A percentile compares a stretch with the other conserved stretches of the same genome.
Evolutionary conservation across 2,329 filamentous ascomycete genomes (phyloP).

Genomic region (Didymella lethalis): DNA sequence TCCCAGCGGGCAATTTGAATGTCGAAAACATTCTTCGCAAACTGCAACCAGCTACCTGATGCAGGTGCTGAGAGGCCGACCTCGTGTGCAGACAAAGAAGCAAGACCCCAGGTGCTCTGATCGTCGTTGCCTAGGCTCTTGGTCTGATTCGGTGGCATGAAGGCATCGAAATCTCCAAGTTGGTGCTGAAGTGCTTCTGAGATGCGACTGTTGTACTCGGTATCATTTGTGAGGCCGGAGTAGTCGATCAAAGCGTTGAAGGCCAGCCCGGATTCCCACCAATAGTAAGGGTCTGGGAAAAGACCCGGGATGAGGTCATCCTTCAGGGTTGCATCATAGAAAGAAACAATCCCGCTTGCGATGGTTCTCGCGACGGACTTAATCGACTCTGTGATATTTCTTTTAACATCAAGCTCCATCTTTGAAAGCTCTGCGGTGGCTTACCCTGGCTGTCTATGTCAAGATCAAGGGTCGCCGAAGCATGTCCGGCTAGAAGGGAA

Average conservation of each 20-base stretch:
- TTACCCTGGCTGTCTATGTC: conserved; percentile 33
- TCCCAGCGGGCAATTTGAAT: conserved; percentile 74
- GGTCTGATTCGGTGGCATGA: conserved; percentile 51
- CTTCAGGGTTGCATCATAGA: conserved; percentile 29
- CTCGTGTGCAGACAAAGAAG: conserved; percentile 72
- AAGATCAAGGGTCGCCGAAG: conserved; percentile 26
- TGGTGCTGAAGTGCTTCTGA: conserved; percentile 51
- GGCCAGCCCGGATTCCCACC: conserved; percentile 33
- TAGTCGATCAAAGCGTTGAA: conserved; percentile 48
- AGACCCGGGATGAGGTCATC: conserved; percentile 25
- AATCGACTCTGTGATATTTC: conserved; percentile 33
- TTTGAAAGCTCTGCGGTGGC: neutral
- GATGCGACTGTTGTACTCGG: conserved; percentile 49
- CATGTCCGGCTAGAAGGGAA: conserved; percentile 22
- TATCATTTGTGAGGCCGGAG: conserved; percentile 54
- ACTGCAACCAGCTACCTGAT: conserved; percentile 62
- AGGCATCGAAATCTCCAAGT: conserved; percentile 49
- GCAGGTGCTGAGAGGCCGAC: conserved; percentile 64
- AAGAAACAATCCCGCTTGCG: conserved; percentile 30
- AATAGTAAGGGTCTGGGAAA: conserved; percentile 33
- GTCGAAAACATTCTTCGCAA: conserved; percentile 77
- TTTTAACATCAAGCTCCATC: neutral
- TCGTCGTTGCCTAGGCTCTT: conserved; percentile 70
- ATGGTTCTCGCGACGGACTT: conserved; percentile 32
- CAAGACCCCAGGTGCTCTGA: conserved; percentile 74